Base-by-base conservation (phyloP, 116 monocot genomes). In the Phalaenopsis hybrid region DNA sequence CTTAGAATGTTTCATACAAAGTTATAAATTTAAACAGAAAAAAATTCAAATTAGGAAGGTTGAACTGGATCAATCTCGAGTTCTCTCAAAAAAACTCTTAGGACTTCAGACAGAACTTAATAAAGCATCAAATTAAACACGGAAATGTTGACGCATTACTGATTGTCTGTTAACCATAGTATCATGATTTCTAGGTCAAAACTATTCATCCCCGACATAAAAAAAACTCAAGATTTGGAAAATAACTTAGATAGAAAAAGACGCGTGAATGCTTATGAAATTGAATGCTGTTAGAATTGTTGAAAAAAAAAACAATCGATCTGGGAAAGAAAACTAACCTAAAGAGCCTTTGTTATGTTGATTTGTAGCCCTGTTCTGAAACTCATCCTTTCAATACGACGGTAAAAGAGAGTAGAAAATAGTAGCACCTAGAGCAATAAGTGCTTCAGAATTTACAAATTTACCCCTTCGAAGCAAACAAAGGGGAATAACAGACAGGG, bases 161-260 rank as follows among this genome's bases (percentile, higher is more conserved):
- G 44, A 44, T 48, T 49, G 10, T 43, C 17, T 74, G 8, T 48
- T 48, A 13, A n/a, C 2, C 21, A 31, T 11, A 12, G 51, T 51
- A 77, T 12, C 49, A 77, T 77, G 51, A 77, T 52, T 77, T 23
- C 51, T 25, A 77, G 41, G 48, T 77, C 77, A 9, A 77, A 52
- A 4, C 72, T 37, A 12, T 37, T 12, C 72, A 41, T 72, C 9
- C 37, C 34, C 23, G 23, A 41, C 72, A n/a, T n/a, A 37, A 11
- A 63, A 23, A 63, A 63, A 5, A n/a, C 75, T 75, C 2, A 33
- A 41, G 6, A 75, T 0, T 75, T 75, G 1, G n/a, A 12, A n/a
- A 45, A 75, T n/a, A 46, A 46, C 6, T 5, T 45, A 20, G 8
- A 44, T 9, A 75, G 18, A 18, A 75, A 45, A 6, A 44, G 46